Evolutionary conservation across 1,284 basidiomycete genomes (phyloP), one percentile per base, ranked within the genome.

Genomic region (Tremellales sp.): DNA sequence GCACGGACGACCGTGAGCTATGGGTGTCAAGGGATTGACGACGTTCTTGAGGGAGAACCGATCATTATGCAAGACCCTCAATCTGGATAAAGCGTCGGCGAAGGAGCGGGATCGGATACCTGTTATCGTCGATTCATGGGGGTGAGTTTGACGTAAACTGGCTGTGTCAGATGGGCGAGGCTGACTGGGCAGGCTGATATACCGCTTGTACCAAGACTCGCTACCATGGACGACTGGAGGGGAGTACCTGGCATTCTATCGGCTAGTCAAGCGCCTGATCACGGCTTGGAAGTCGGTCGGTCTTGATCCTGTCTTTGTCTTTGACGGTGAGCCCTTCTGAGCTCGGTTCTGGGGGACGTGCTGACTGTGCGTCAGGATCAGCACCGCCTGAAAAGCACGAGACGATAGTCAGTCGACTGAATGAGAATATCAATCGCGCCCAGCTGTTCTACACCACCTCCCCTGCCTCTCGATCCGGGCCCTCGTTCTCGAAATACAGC

Each of bases 371-470:
- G 13, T 25, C 37, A 91, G 87, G 88, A 43, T 79, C 87, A 15
- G 79, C 78, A 33, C 87, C 89, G 1, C 74, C 77, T 7, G 74
- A 86, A 46, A 93, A 93, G 68, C 85, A 89, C 58, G 75, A 81
- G 1, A 90, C 88, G 0, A 58, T 82, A 2, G 72, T 86, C 17
- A 77, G 78, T 10, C 83, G 89, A 4, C 77, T 78, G 15, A 78
- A 83, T 58, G 78, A 78, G 3, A 54, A 60, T 11, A 76, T 90
- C 35, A 78, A 84, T 41, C 80, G 82, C 10, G 80, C 83, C 3
- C 77, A 84, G 10, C 76, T 93, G 5, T 93, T 92, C 76, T 92
- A 90, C 72, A 82, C 87, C 26, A 91, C 89, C 3, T 91, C 89
- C 0, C 51, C 79, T 0, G 62, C 73, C 2, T 87, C 88, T 12